These are phyloP conservation scores for Chiua sp. DNA, from an alignment of 1,284 basidiomycete species.

Conservation along the genomic window DNA sequence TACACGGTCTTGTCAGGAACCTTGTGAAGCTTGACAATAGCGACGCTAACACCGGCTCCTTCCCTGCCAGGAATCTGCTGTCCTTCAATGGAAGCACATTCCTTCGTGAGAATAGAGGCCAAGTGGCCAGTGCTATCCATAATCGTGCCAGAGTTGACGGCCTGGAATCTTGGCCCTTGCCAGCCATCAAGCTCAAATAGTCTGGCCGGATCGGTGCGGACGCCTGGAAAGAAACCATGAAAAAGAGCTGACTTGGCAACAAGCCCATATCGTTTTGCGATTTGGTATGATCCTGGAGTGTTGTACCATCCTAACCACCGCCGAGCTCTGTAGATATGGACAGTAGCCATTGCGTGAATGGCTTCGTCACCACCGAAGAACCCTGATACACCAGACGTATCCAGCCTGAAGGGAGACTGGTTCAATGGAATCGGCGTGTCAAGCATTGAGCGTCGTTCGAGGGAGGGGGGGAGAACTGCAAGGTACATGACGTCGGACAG, in stretches of 20 bases:
- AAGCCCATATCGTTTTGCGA: conserved; percentile 35
- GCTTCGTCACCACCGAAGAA: conserved; percentile 31
- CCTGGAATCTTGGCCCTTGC: conserved; percentile 27
- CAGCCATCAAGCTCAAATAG: conserved; percentile 32
- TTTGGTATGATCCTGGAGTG: conserved; percentile 34
- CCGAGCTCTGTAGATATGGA: conserved; percentile 31
- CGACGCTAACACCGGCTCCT: conserved; percentile 23
- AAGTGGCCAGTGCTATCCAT: conserved; percentile 23
- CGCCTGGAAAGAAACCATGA: conserved; percentile 32
- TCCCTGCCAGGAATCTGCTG: conserved; percentile 17
- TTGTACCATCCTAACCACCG: conserved; percentile 40
- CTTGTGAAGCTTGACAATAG: conserved; percentile 18
- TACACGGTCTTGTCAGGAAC: conserved; percentile 9
- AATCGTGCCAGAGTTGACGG: conserved; percentile 17
- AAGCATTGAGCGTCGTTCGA: conserved; percentile 17
- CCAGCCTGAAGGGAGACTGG: conserved; percentile 23
- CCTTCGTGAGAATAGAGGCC: conserved; percentile 19
- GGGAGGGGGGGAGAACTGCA: conserved; percentile 8
- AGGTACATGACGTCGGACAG: conserved; percentile 14
- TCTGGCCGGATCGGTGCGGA: conserved; percentile 24
- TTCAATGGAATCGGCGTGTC: conserved; percentile 12
- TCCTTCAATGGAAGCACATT: conserved; percentile 7
- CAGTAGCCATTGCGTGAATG: conserved; percentile 36
- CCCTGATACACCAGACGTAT: conserved; percentile 28
- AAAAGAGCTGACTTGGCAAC: conserved; percentile 32